phyloP scores from a whole-genome alignment of 495 filamentous ascomycete genomes.

The Aspergillus steynii region DNA sequence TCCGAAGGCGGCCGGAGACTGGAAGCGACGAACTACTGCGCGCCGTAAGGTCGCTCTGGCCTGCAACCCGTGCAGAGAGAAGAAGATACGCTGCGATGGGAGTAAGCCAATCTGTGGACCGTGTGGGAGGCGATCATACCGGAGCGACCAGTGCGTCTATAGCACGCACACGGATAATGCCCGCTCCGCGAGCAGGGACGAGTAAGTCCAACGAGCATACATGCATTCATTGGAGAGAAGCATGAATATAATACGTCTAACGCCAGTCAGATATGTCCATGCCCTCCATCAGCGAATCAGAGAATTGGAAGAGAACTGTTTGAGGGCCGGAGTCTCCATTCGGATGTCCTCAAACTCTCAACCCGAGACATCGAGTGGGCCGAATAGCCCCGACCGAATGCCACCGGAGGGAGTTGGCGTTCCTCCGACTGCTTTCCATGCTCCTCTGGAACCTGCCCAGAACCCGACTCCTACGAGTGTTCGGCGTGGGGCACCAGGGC shows the following conservation, averaged over 20 bases:
- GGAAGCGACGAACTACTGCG: too few species aligned
- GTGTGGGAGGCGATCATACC: slow-evolving; percentile 36
- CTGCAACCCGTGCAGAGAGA: slow-evolving; percentile 45
- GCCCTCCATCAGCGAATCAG: slow-evolving; percentile 38
- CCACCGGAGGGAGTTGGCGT: not conserved
- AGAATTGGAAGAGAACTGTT: slow-evolving; percentile 36
- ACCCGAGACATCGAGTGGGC: not conserved
- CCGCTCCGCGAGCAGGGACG: slow-evolving; percentile 40
- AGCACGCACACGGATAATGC: slow-evolving; percentile 30
- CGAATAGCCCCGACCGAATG: not conserved
- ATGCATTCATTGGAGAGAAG: not conserved
- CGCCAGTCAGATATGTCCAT: slow-evolving; percentile 31
- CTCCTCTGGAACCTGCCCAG: too few species aligned
- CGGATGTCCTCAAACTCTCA: slow-evolving; percentile 8
- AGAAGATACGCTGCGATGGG: slow-evolving; percentile 46
- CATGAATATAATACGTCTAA: not conserved
- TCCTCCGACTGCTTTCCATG: too few species aligned
- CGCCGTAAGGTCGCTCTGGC: slow-evolving; percentile 31
- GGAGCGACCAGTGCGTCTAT: slow-evolving; percentile 40
- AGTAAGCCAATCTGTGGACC: slow-evolving; percentile 46
- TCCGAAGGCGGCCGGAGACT: too few species aligned
- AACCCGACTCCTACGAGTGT: too few species aligned
- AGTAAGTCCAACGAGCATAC: slow-evolving; percentile 12
- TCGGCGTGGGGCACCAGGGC: too few species aligned
- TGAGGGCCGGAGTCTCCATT: slow-evolving; percentile 29